These are phyloP conservation scores for Babesia ovata DNA, from an alignment of 169 alveolate species.

Conservation along the genomic window DNA sequence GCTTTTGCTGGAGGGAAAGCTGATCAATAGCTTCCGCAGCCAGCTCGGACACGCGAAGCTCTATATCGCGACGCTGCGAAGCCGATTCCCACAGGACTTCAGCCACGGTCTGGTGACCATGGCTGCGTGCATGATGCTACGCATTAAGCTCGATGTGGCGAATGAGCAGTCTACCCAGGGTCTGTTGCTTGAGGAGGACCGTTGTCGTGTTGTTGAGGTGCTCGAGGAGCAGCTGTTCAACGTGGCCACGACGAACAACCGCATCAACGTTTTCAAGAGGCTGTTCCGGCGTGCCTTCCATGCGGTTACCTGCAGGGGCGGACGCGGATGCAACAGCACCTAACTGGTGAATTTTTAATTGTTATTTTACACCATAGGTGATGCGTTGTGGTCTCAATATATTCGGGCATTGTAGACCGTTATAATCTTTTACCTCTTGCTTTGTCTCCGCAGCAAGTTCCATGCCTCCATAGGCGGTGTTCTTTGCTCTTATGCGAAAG, in stretches of 20 bases:
- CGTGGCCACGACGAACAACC: conserved; percentile 40
- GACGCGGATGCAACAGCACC: neutral
- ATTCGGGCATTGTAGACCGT: no score
- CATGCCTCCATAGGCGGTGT: no score
- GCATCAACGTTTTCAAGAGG: conserved; percentile 40
- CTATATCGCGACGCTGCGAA: conserved; percentile 35
- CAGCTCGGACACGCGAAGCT: conserved; percentile 49
- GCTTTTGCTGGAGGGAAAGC: conserved; percentile 71
- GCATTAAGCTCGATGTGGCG: conserved; percentile 56
- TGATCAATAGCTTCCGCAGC: conserved; percentile 48
- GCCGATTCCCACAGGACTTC: conserved; percentile 18
- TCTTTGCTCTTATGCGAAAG: no score
- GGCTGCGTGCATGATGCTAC: conserved; percentile 61
- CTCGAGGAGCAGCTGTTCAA: conserved; percentile 56
- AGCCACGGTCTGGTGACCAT: conserved; percentile 47
- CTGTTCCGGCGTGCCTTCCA: conserved; percentile 12
- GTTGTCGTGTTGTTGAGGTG: conserved; percentile 25
- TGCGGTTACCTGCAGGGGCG: conserved; percentile 6
- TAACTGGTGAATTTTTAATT: no score
- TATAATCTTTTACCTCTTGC: no score
- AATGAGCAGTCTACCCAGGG: conserved; percentile 61
- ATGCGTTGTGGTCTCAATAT: no score
- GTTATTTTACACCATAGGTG: no score
- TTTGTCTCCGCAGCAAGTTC: no score
- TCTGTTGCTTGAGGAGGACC: conserved; percentile 58